Conservation (phyloP, 2,329 filamentous ascomycete genomes). For the Pyrenochaeta sp. region DNA sequence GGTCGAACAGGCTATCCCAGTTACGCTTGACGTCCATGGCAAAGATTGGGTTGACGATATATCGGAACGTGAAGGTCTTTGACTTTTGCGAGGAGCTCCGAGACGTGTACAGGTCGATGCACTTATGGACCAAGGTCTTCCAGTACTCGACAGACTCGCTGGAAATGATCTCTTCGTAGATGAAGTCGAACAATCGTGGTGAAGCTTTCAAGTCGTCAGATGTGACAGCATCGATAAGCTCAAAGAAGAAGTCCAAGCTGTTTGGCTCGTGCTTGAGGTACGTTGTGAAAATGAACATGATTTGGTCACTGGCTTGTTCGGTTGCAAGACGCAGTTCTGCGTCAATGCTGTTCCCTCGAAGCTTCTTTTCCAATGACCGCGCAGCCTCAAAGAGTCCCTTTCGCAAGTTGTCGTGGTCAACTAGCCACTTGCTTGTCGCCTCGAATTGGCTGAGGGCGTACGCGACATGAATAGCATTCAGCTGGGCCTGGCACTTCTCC, state of each 20-base stretch:
- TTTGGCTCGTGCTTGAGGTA: constrained; percentile 78
- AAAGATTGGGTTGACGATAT: constrained; percentile 94
- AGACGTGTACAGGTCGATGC: constrained; percentile 85
- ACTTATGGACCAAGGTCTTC: constrained; percentile 81
- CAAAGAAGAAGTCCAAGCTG: constrained; percentile 84
- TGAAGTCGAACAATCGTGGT: constrained; percentile 78
- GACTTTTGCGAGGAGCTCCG: constrained; percentile 83
- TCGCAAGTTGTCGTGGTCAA: constrained; percentile 65
- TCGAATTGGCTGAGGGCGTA: constrained; percentile 77
- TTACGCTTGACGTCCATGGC: constrained; percentile 94
- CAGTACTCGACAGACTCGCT: constrained; percentile 87
- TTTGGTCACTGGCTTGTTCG: constrained; percentile 86
- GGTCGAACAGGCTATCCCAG: constrained; percentile 66
- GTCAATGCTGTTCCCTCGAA: constrained; percentile 74
- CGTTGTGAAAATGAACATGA: constrained; percentile 84
- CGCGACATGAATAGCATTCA: constrained; percentile 88
- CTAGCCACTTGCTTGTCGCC: constrained; percentile 72
- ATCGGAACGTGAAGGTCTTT: constrained; percentile 90
- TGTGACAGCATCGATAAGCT: constrained; percentile 83
- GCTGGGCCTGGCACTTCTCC: constrained; percentile 76
- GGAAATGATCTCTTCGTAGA: constrained; percentile 85
- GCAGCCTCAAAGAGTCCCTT: constrained; percentile 69
- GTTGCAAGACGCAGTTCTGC: constrained; percentile 80
- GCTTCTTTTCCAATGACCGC: constrained; percentile 78
- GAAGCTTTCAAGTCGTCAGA: constrained; percentile 81